Evolutionary conservation across 1,139 yeast genomes (phyloP).

Genomic region (Geotrichum siamense): DNA sequence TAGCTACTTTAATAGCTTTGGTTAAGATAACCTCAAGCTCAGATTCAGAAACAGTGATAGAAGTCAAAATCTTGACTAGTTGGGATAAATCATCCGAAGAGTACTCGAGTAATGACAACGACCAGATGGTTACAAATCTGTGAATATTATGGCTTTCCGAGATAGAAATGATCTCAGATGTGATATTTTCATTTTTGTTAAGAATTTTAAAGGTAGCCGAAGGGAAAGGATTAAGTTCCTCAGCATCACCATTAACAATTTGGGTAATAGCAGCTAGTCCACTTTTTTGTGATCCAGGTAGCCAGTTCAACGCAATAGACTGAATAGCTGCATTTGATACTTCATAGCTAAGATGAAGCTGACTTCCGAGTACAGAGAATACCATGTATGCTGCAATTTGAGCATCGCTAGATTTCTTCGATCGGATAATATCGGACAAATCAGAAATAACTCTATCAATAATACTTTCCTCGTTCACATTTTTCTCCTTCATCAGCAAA

Average conservation of each 20-base stretch:
- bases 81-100: conserved; percentile 23
- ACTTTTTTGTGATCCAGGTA: conserved; percentile 31
- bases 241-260: conserved; percentile 25
- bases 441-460: conserved; percentile 44
- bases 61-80: conserved; percentile 26
- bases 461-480: conserved; percentile 32
- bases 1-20: conserved; percentile 7
- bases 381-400: conserved; percentile 81
- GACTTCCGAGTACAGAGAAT: conserved; percentile 66
- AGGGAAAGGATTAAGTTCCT: conserved; percentile 22
- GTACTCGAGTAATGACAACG: conserved; percentile 23
- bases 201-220: conserved; percentile 24
- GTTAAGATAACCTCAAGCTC: conserved; percentile 20
- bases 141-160: conserved; percentile 29
- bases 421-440: conserved; percentile 31
- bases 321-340: conserved; percentile 64
- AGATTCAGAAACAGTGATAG: conserved; percentile 22
- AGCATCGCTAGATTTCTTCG: conserved; percentile 46
- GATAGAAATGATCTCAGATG: conserved; percentile 21
- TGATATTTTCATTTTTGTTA: conserved; percentile 16
- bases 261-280: conserved; percentile 39
- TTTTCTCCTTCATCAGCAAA: conserved; percentile 41
- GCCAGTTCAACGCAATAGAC: conserved; percentile 50
- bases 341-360: conserved; percentile 57
- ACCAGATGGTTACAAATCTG: conserved; percentile 30